Base-by-base conservation (phyloP, 768 basidiomycete genomes). In the Amanita rimosa region DNA sequence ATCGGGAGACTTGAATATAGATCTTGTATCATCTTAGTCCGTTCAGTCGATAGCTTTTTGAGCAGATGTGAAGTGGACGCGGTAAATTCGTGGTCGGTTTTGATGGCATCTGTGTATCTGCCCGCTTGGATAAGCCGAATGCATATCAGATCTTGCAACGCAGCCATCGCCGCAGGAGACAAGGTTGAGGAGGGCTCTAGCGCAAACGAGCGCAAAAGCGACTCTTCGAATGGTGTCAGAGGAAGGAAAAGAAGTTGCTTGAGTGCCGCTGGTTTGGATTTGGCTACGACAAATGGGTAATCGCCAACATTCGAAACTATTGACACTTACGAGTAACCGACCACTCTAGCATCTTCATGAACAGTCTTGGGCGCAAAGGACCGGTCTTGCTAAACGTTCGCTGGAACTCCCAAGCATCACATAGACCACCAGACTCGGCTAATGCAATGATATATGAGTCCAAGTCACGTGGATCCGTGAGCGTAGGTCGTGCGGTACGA, bases 391-490 rank as follows among this genome's bases (percentile, higher is more conserved):
- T 72, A 56, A 88, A 89, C 0, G 79, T 79, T 13, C 82, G 71
- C 53, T 85, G 80, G 58, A 76, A 89, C 45, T 72, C 69, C 88
- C 87, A 91, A 3, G 86, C 86, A 44, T 86, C 81, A 50, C 74
- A 57, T 5, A 90, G 64, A 56, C 73, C 22, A 35, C 45, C 81
- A 0, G 71, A 66, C 24, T 85, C 76, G 0, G 79, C 80, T 21
- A 91, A 68, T 1, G 89, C 82, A 24, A 81, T 56, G 1, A 76
- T 61, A 57, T 89, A 90, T n/a, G 74, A 66, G 54, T 83, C 78
- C 44, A 89, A 70, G 62, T 88, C 85, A 41, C 73, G 70, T 6
- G 81, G 83, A 54, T 83, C 79, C 0, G 73, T 76, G 19, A 90
- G 68, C 0, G 73, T 67, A 7, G 89, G 87, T 54, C 85, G 85